Evolutionary conservation across 2,329 filamentous ascomycete species (phyloP).

Genomic region (Mollisiaceae sp.): DNA sequence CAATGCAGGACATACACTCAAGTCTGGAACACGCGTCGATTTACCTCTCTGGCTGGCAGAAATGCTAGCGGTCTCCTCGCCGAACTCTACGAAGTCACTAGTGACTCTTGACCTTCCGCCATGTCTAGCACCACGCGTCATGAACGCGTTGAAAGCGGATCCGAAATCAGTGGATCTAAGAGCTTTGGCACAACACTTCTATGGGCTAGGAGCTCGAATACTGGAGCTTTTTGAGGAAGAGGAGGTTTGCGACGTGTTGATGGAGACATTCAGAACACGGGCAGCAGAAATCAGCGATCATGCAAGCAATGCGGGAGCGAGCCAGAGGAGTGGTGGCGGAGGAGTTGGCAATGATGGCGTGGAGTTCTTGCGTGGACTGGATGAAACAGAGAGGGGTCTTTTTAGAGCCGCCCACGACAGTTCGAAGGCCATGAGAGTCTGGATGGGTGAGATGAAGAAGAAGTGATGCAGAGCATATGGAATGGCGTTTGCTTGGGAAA

Average conservation of each 20-base stretch:
- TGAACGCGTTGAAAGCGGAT: slow-evolving; percentile 91
- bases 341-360: slow-evolving; percentile 73
- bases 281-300: slow-evolving; percentile 86
- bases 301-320: slow-evolving; percentile 81
- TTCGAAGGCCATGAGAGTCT: slow-evolving; percentile 70
- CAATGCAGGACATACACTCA: slow-evolving; percentile 73
- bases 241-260: slow-evolving; percentile 73
- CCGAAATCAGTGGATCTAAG: slow-evolving; percentile 84
- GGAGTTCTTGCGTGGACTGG: slow-evolving; percentile 86
- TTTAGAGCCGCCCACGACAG: slow-evolving; percentile 79
- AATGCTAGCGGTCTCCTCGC: slow-evolving; percentile 79
- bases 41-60: slow-evolving; percentile 94
- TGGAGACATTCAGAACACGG: slow-evolving; percentile 79
- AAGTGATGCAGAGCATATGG: slow-evolving; percentile 23
- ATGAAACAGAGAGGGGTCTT: slow-evolving; percentile 84
- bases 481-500: background rate
- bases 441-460: slow-evolving; percentile 57
- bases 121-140: slow-evolving; percentile 77
- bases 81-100: slow-evolving; percentile 56
- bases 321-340: slow-evolving; percentile 70
- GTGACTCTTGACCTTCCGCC: slow-evolving; percentile 82
- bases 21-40: slow-evolving; percentile 77
- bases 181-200: slow-evolving; percentile 85
- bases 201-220: slow-evolving; percentile 82
- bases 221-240: slow-evolving; percentile 92